These are phyloP conservation scores for Liquidambar formosana DNA, from an alignment of 164 flowering plant genomes.

Conservation along the genomic window DNA sequence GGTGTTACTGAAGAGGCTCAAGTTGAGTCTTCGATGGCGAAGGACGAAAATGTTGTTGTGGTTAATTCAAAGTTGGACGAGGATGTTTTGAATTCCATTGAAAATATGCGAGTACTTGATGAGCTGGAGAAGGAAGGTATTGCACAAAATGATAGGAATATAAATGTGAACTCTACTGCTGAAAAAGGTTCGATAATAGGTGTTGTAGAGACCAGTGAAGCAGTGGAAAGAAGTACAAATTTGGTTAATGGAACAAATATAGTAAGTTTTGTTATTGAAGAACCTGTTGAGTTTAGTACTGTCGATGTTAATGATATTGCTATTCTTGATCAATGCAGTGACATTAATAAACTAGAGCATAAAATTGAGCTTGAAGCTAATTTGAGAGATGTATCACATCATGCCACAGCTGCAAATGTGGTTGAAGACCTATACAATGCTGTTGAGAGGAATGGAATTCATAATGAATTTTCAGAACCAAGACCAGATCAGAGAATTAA, in stretches of 20 bases:
- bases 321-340: not conserved
- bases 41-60: not conserved
- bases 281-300: not conserved
- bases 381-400: constrained; percentile 13
- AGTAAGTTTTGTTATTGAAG: not conserved
- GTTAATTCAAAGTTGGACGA: not conserved
- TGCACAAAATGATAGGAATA: not conserved
- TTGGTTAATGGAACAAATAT: not conserved
- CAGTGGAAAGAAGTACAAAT: constrained; percentile 15
- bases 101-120: not conserved
- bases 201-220: constrained; percentile 11
- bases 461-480: constrained; percentile 8
- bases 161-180: not conserved
- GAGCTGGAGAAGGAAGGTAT: not conserved
- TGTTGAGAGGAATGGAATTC: constrained; percentile 12
- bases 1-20: not conserved
- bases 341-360: constrained; percentile 10
- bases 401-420: constrained; percentile 2
- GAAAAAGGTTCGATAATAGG: not conserved
- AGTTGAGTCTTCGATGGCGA: not conserved
- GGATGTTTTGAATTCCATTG: not conserved
- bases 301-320: constrained; percentile 1
- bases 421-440: constrained; percentile 12
- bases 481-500: not conserved
- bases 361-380: constrained; percentile 15